Evolutionary conservation across 2,329 filamentous ascomycete genomes (phyloP).

Genomic region (Clarireedia monteithiana): DNA sequence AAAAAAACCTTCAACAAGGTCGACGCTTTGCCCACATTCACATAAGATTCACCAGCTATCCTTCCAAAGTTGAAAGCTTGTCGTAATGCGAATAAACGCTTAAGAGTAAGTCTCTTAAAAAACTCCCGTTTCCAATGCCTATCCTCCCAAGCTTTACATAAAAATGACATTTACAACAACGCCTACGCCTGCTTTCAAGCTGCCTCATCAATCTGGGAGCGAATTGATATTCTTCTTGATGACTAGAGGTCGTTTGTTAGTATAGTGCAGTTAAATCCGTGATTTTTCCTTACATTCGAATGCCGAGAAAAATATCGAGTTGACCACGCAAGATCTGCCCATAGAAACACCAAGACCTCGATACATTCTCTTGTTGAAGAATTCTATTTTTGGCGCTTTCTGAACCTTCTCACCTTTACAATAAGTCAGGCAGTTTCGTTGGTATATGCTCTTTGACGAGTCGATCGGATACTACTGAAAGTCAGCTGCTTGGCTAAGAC

Average conservation of each 20-base stretch:
- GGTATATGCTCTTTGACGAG: slow-evolving; percentile 78
- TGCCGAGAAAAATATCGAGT: slow-evolving; percentile 83
- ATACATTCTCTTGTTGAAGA: slow-evolving; percentile 73
- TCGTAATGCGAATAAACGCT: neutral
- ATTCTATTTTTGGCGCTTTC: slow-evolving; percentile 63
- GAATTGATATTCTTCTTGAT: slow-evolving; percentile 55
- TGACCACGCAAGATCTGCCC: slow-evolving; percentile 72
- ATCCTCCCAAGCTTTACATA: slow-evolving; percentile 6
- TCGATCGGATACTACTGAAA: slow-evolving; percentile 50
- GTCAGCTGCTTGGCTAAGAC: slow-evolving; percentile 1
- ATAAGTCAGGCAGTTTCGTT: slow-evolving; percentile 69
- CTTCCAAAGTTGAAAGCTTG: neutral
- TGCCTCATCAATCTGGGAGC: slow-evolving; percentile 23
- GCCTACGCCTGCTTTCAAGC: neutral
- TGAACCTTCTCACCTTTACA: slow-evolving; percentile 56
- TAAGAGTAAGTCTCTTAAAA: neutral
- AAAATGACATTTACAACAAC: slow-evolving; percentile 8
- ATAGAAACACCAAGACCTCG: slow-evolving; percentile 77
- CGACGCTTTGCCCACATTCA: neutral
- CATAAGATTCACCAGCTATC: no score
- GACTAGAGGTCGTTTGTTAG: slow-evolving; percentile 28
- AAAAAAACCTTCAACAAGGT: neutral
- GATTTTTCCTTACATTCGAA: slow-evolving; percentile 50
- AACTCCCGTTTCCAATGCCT: slow-evolving; percentile 7
- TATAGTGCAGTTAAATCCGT: neutral